Evolutionary conservation across 306 rosid species (phyloP), one percentile per base, ranked within the genome.

Genomic region (Quercus berberidifolia): DNA sequence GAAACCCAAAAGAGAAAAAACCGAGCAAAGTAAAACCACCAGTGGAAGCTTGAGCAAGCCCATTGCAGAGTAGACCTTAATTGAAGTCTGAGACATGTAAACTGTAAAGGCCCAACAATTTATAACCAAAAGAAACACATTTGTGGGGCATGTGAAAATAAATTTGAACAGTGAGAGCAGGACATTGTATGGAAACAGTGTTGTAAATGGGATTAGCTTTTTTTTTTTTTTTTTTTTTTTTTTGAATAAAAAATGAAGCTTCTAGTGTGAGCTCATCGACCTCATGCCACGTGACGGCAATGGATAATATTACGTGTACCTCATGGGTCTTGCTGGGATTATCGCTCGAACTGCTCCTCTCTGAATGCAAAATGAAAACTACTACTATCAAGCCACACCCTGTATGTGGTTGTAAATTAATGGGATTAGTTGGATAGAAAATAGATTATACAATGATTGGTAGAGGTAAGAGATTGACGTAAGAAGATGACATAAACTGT

Each of bases 31-130:
- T 56, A 79, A 74, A 80, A 82, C 82, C 67, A 72, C 49, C 46
- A 69, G n/a, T 30, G 87, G 69, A 79, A 26, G 69, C 78, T 78
- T 74, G 55, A 85, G 91, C 71, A 83, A 73, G 70, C 64, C 89
- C 97, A 92, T 93, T 69, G 81, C 84, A 77, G 74, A 57, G 69
- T 65, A 81, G 26, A 55, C 67, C 77, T 4, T 35, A 25, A 81
- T 59, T 28, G 31, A 33, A 69, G 49, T 8, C 17, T 58, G 52
- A 72, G 60, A 76, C 67, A 25, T 23, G 41, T 35, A 25, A 80
- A 33, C 8, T 5, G 73, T 35, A 35, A 35, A 35, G 41, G 41
- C 41, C 52, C 72, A 70, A 73, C 55, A 38, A 82, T 75, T 59
- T 83, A 84, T 30, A 67, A 25, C 77, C 55, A 59, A 73, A 74